These are phyloP conservation scores for Gypsophila paniculata DNA, from an alignment of 179 eudicot genomes.

Conservation along the genomic window DNA sequence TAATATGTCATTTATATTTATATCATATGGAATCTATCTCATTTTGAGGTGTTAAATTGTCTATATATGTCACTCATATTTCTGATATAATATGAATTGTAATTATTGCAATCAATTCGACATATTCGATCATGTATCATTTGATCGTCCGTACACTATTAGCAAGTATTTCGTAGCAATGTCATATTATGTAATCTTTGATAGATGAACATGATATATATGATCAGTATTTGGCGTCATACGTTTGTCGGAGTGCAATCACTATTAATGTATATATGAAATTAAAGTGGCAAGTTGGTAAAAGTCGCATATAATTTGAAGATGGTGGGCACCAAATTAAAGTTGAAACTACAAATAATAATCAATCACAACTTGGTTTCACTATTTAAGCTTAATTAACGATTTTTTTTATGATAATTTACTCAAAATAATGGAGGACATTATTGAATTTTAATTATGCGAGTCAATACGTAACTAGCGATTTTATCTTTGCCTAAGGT, in stretches of 20 bases:
- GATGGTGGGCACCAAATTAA: conserved; percentile 15
- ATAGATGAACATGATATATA: not conserved
- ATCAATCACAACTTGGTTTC: not conserved
- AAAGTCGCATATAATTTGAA: conserved; percentile 5
- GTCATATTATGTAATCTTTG: not conserved
- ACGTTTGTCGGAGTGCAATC: not conserved
- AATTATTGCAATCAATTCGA: too few relatives aligned
- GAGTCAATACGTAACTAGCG: not conserved
- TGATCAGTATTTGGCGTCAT: not conserved
- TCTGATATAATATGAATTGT: too few relatives aligned
- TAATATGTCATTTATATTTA: too few relatives aligned
- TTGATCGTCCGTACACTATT: not conserved
- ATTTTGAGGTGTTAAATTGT: too few relatives aligned
- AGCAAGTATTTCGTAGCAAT: not conserved
- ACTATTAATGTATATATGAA: not conserved
- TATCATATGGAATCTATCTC: too few relatives aligned
- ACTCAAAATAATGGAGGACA: not conserved
- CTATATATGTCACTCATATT: too few relatives aligned
- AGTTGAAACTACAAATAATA: not conserved
- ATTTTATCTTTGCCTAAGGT: not conserved
- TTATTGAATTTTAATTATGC: not conserved
- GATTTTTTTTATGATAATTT: not conserved
- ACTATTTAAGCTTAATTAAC: conserved; percentile 10
- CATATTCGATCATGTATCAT: not conserved
- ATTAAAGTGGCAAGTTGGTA: conserved; percentile 11